These are phyloP conservation scores for Galeopsis tetrahit DNA, from an alignment of 257 asterid genomes.

Conservation along the genomic window DNA sequence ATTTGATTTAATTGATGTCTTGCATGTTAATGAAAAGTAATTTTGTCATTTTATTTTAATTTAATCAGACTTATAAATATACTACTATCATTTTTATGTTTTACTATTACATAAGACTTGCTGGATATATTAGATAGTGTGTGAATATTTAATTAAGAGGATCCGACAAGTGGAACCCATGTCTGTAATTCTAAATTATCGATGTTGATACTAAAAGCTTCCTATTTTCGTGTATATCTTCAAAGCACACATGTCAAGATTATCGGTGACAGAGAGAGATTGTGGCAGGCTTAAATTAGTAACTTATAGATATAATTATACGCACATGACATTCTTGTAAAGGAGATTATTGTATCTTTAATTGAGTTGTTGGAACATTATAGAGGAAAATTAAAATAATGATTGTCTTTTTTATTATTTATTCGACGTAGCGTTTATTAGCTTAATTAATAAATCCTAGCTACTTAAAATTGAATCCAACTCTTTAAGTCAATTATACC, in stretches of 20 bases:
- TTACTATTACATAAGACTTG: too few species aligned
- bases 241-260: conserved; percentile 26
- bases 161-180: background rate
- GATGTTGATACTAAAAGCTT: background rate
- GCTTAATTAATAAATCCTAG: background rate
- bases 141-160: background rate
- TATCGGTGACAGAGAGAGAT: too few species aligned
- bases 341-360: conserved; percentile 3
- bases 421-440: conserved; percentile 4
- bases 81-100: too few species aligned
- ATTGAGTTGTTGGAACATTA: conserved; percentile 10
- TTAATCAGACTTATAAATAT: background rate
- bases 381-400: background rate
- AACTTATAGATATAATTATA: background rate
- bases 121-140: background rate
- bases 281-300: too few species aligned
- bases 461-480: background rate
- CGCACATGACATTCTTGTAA: conserved; percentile 1
- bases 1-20: background rate
- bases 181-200: background rate
- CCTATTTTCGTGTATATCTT: conserved; percentile 1
- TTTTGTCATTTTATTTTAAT: background rate
- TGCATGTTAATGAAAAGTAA: background rate
- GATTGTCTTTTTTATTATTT: background rate
- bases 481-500: background rate